Conservation (phyloP, 345 rosid species). For the Dimocarpus longan region DNA sequence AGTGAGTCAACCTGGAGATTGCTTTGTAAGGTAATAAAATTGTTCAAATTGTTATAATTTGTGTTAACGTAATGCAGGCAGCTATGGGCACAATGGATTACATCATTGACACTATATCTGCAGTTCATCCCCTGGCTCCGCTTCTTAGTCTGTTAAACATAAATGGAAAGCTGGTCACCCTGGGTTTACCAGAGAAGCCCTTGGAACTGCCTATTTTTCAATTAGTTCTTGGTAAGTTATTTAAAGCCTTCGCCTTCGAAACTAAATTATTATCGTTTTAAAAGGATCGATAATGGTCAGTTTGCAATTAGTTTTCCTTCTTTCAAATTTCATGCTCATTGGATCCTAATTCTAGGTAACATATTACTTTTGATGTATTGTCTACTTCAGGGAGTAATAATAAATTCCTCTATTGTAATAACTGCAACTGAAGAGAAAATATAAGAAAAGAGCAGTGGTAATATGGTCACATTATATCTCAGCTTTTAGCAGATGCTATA, state of each 20-base stretch:
- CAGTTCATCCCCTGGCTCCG: conserved; percentile 74
- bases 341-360: not conserved
- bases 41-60: not conserved
- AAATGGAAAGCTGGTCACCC: conserved; percentile 72
- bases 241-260: no score
- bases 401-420: no score
- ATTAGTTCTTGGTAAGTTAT: conserved; percentile 58
- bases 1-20: not conserved
- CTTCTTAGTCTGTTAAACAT: conserved; percentile 67
- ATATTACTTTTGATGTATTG: not conserved
- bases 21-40: not conserved
- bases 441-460: not conserved
- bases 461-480: not conserved
- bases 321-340: not conserved
- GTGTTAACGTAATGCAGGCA: conserved; percentile 37
- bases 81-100: conserved; percentile 74
- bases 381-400: no score
- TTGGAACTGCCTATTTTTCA: conserved; percentile 77
- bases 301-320: not conserved
- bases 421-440: not conserved
- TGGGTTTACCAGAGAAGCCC: conserved; percentile 78
- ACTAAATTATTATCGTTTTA: not conserved
- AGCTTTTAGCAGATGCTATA: not conserved
- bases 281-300: not conserved
- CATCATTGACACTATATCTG: conserved; percentile 87